Base-by-base conservation (phyloP, 1,139 yeast species). In the Arxiozyma telluris region DNA sequence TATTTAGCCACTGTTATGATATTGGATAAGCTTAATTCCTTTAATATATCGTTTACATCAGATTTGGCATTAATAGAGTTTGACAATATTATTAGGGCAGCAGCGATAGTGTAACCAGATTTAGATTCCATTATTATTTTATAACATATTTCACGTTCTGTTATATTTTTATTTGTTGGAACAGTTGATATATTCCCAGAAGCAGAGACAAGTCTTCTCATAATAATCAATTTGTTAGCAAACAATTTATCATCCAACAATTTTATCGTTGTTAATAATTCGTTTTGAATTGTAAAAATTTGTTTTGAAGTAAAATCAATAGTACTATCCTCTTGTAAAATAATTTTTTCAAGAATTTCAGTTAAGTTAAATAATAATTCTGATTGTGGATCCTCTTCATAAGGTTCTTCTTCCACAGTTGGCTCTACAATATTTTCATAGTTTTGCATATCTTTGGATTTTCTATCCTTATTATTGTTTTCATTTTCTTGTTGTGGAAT, bases 181-280 rank as follows among this genome's bases (percentile, higher is more conserved):
- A 60, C 61, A 9, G 68, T 61, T 2, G 70, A 65, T 12, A 66
- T 57, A 27, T 61, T 53, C n/a, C 69, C 70, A 41, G 62, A 46
- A 8, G 58, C 50, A 1, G 64, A 55, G 4, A 59, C 57, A 4
- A 65, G 34, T 38, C 69, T 56, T 55, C 71, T 61, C 63, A 65
- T 60, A 1, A 61, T 52, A 18, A 67, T 66, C 25, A 68, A 54
- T 44, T 63, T 64, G 30, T 65, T 65, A 7, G 58, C 55, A 38
- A 65, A 66, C 20, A 54, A 56, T 42, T 62, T 64, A 1, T 45
- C 42, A n/a, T 54, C 44, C 23, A 66, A 53, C 4, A 47, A 47
- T 2, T 59, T 59, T 17, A 67, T 50, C 1, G 64, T 17, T 6
- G 46, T 44, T 11, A 66, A 52, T 22, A 66, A 49, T 4, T 50